These are phyloP conservation scores for Coemansia sp. DNA, from an alignment of 192 early-diverging fungal species.

Conservation along the genomic window DNA sequence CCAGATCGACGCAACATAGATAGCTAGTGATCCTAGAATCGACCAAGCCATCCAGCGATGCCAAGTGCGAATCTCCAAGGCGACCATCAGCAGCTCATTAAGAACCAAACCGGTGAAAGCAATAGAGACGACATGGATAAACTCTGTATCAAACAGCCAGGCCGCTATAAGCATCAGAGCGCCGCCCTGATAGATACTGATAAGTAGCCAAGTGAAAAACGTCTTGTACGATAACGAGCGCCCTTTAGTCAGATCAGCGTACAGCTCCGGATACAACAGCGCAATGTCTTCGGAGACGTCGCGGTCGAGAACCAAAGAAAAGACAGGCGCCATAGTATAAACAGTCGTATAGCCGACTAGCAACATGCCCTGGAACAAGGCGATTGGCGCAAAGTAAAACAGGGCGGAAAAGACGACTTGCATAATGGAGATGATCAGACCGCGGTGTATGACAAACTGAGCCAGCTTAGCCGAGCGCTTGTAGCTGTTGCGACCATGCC, in stretches of 20 bases:
- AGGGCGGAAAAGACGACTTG: conserved; percentile 96
- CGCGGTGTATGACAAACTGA: conserved; percentile 97
- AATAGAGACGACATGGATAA: conserved; percentile 93
- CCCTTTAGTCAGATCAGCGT: conserved; percentile 94
- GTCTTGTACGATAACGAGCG: conserved; percentile 89
- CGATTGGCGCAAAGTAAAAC: conserved; percentile 98
- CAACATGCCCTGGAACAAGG: conserved; percentile 86
- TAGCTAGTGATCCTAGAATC: conserved; percentile 75
- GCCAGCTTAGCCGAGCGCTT: conserved; percentile 91
- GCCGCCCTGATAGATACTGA: conserved; percentile 96
- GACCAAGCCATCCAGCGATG: conserved; percentile 88
- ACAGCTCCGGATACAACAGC: conserved; percentile 89
- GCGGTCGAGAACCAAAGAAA: conserved; percentile 90
- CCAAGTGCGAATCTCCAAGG: conserved; percentile 93
- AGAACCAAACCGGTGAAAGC: conserved; percentile 93
- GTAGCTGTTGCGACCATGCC: conserved; percentile 96
- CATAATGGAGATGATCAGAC: conserved; percentile 96
- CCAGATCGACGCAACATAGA: conserved; percentile 90
- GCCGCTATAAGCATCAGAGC: conserved; percentile 95
- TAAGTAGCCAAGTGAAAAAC: conserved; percentile 93
- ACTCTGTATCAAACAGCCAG: conserved; percentile 94
- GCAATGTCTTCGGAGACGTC: conserved; percentile 91
- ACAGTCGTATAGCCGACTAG: conserved; percentile 94
- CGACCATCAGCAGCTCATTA: conserved; percentile 97
- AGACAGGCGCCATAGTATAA: conserved; percentile 97